phyloP scores from a whole-genome alignment of 768 basidiomycete species.

The Zangia roseola region DNA sequence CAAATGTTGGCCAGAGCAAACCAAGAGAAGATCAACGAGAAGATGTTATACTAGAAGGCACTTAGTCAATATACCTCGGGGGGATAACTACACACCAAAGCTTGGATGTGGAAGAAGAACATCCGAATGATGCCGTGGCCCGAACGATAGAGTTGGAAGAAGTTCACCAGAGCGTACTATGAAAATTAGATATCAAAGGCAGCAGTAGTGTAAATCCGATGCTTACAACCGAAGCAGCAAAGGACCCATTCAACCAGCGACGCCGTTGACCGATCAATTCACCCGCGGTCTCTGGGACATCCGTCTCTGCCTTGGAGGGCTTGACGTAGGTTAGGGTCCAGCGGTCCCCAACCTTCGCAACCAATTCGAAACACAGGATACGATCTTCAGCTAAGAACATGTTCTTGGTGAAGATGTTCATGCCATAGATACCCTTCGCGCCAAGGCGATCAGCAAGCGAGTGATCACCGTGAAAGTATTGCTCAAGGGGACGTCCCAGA shows the following conservation, averaged over 20 bases:
- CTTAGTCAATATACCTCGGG: constrained; percentile 6
- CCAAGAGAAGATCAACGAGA: constrained; percentile 87
- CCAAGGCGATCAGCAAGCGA: constrained; percentile 90
- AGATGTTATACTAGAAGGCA: constrained; percentile 69
- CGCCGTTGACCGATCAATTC: constrained; percentile 95
- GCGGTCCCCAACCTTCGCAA: constrained; percentile 80
- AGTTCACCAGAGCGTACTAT: constrained; percentile 91
- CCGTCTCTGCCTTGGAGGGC: constrained; percentile 93
- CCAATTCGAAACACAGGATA: constrained; percentile 96
- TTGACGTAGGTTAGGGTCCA: constrained; percentile 95
- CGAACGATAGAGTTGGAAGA: constrained; percentile 84
- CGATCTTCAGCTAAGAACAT: constrained; percentile 92
- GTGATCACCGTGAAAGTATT: constrained; percentile 87
- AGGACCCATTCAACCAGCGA: constrained; percentile 96
- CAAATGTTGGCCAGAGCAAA: constrained; percentile 91
- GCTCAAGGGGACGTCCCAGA: constrained; percentile 79
- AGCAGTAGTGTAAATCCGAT: not conserved
- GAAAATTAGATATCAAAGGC: not conserved
- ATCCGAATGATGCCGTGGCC: constrained; percentile 88
- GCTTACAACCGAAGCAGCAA: constrained; percentile 86
- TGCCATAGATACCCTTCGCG: constrained; percentile 90
- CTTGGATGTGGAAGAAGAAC: constrained; percentile 97
- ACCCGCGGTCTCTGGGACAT: constrained; percentile 90
- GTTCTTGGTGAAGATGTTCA: constrained; percentile 97
- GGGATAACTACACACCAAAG: constrained; percentile 54